phyloP scores from a whole-genome alignment of 257 asterid genomes.

The Haberlea rhodopensis region DNA sequence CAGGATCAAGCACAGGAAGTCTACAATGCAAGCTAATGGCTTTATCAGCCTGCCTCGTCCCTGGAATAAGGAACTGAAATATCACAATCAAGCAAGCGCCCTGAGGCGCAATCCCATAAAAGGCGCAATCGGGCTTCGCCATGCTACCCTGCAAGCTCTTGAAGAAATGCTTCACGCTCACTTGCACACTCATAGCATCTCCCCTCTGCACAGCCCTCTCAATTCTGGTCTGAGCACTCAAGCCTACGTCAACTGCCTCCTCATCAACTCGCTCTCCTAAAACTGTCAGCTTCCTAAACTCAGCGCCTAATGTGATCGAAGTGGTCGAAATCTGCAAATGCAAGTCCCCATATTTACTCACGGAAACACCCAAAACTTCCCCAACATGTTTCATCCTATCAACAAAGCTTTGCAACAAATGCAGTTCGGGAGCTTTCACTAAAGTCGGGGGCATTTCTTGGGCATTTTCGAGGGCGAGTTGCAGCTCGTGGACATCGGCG shows the following conservation, averaged over 20 bases:
- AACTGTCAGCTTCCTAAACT: slow-evolving; percentile 62
- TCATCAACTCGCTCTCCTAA: slow-evolving; percentile 65
- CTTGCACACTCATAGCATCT: slow-evolving; percentile 79
- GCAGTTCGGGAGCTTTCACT: slow-evolving; percentile 64
- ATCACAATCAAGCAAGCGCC: slow-evolving; percentile 76
- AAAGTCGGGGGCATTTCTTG: slow-evolving; percentile 71
- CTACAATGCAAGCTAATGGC: slow-evolving; percentile 80
- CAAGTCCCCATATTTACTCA: slow-evolving; percentile 74
- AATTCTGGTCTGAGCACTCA: slow-evolving; percentile 57
- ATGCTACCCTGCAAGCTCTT: slow-evolving; percentile 74
- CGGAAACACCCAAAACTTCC: slow-evolving; percentile 69
- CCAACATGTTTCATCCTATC: slow-evolving; percentile 87
- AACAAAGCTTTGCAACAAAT: slow-evolving; percentile 53
- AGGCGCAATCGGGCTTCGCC: slow-evolving; percentile 86
- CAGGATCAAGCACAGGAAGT: slow-evolving; percentile 93
- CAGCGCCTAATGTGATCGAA: slow-evolving; percentile 71
- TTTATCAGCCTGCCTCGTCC: slow-evolving; percentile 74
- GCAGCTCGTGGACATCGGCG: slow-evolving; percentile 64
- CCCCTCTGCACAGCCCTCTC: slow-evolving; percentile 67
- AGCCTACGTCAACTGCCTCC: slow-evolving; percentile 37
- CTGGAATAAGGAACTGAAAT: slow-evolving; percentile 87
- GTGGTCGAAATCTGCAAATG: slow-evolving; percentile 72
- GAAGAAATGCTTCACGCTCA: slow-evolving; percentile 81
- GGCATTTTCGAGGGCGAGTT: slow-evolving; percentile 56
- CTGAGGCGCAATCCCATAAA: slow-evolving; percentile 67